These are phyloP conservation scores for Ceratorhiza oryzae-sativae DNA, from an alignment of 1,284 basidiomycete genomes.

Conservation along the genomic window DNA sequence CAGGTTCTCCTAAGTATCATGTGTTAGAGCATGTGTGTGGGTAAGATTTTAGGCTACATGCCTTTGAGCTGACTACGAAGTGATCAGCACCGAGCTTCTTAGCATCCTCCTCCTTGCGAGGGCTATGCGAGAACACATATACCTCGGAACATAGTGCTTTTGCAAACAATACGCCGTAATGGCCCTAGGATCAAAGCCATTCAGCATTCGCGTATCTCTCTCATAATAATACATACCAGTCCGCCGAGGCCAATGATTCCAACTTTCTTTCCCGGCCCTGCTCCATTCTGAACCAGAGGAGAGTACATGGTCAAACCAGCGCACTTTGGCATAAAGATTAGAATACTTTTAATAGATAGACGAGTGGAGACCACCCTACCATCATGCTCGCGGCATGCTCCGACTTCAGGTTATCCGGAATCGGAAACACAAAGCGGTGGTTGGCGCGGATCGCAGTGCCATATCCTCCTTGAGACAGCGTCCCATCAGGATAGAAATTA, in stretches of 20 bases:
- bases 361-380: neutral
- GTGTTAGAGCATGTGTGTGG: neutral
- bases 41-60: neutral
- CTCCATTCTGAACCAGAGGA: constrained; percentile 66
- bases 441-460: constrained; percentile 70
- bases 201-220: neutral
- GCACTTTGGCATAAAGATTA: constrained; percentile 56
- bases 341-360: too few relatives aligned
- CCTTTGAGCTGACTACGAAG: constrained; percentile 56
- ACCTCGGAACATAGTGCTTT: constrained; percentile 67
- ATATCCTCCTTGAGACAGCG: constrained; percentile 67
- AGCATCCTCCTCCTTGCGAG: constrained; percentile 67
- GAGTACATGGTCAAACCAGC: constrained; percentile 72
- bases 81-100: constrained; percentile 67
- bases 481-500: constrained; percentile 61
- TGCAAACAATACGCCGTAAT: constrained; percentile 65
- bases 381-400: constrained; percentile 57
- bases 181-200: constrained; percentile 49
- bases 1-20: constrained; percentile 52
- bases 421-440: constrained; percentile 71
- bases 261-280: constrained; percentile 69
- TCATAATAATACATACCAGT: constrained; percentile 53
- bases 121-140: constrained; percentile 69
- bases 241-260: constrained; percentile 72
- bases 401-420: constrained; percentile 65